Base-by-base conservation (phyloP, 78 protist genomes). In the Emiliania huxleyi region DNA sequence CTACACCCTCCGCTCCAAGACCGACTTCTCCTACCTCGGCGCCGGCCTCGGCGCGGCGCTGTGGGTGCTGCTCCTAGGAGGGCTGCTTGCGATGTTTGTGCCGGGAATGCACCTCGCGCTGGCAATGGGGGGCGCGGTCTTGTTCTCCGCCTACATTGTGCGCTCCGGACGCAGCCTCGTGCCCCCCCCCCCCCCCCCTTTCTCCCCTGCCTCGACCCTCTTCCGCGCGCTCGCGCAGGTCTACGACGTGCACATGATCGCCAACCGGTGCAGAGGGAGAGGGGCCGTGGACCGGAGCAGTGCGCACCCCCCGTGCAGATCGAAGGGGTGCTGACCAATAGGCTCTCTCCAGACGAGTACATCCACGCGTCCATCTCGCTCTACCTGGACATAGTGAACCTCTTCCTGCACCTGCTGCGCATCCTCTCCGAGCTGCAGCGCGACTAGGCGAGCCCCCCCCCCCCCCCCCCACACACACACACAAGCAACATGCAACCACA, bases 301-400 rank as follows among this genome's bases (percentile, higher is more conserved):
- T n/a, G n/a, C n/a, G n/a, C n/a, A n/a, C n/a, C n/a, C n/a, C n/a
- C n/a, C n/a, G n/a, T n/a, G n/a, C n/a, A n/a, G n/a, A n/a, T n/a
- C n/a, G n/a, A n/a, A n/a, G n/a, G n/a, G n/a, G n/a, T n/a, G n/a
- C n/a, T n/a, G n/a, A n/a, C n/a, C n/a, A n/a, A n/a, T n/a, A n/a
- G n/a, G n/a, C n/a, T n/a, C n/a, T 55, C 69, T 11, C 84, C 84
- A 0, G 42, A 38, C 84, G 45, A 29, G 88, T 84, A 84, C 26
- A 46, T 84, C 69, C 3, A 0, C 29, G 90, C 69, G 19, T 1
- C 90, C 38, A 84, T 84, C 52, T 26, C 90, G 43, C 90, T 84
- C 69, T 84, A 84, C 69, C 90, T 84, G 42, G 90, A 84, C 69
- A 46, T 84, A 38, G 26, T 46, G 43, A 43, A 46, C 42, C 90